Conservation (phyloP, 192 early-diverging fungal species). For the Cetraspora pellucida region DNA sequence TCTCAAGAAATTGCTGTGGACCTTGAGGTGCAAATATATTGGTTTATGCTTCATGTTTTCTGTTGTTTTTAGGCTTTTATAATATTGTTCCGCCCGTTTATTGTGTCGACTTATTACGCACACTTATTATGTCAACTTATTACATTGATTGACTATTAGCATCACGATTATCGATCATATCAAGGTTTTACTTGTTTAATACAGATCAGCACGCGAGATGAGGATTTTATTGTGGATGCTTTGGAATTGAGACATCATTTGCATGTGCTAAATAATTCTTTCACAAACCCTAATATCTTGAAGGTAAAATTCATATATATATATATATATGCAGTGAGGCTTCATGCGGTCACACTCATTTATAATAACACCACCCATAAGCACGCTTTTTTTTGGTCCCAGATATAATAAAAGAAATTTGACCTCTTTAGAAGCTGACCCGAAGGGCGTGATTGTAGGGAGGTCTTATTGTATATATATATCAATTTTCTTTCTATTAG, state of each 20-base stretch:
- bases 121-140: neutral
- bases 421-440: no score
- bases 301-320: constrained; percentile 57
- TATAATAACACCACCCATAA: no score
- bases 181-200: constrained; percentile 95
- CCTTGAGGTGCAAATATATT: constrained; percentile 56
- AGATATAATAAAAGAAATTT: no score
- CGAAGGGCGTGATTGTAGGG: no score
- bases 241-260: constrained; percentile 74
- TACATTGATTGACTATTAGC: constrained; percentile 34
- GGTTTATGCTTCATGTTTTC: neutral
- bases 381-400: no score
- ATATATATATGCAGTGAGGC: no score
- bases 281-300: constrained; percentile 84
- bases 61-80: neutral
- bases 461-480: neutral
- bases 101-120: neutral
- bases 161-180: constrained; percentile 93
- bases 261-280: constrained; percentile 78
- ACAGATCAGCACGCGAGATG: constrained; percentile 84
- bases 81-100: neutral
- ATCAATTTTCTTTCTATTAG: neutral
- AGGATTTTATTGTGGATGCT: constrained; percentile 92
- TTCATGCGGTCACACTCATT: no score
- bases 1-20: constrained; percentile 87